These are phyloP conservation scores for Phlyctochytrium arcticum DNA, from an alignment of 192 early-diverging fungal species.

Conservation along the genomic window DNA sequence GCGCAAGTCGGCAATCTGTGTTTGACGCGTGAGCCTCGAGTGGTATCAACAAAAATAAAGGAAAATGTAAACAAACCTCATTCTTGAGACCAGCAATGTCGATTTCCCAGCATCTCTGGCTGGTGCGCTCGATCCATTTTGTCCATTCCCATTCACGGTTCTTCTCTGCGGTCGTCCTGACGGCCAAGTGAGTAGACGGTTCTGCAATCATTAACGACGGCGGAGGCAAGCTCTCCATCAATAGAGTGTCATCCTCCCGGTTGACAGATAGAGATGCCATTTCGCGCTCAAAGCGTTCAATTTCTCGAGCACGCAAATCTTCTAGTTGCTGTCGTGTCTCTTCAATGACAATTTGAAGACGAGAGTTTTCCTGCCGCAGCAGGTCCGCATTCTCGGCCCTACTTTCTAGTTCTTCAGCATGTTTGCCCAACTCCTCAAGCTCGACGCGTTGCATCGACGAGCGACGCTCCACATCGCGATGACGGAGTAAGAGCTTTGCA, in stretches of 20 bases:
- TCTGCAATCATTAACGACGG: no score
- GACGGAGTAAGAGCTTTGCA: not conserved
- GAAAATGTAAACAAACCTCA: slow-evolving; percentile 14
- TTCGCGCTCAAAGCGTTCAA: slow-evolving; percentile 3
- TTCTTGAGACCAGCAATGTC: slow-evolving; percentile 31
- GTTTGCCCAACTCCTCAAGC: not conserved
- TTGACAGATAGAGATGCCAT: not conserved
- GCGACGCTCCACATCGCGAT: slow-evolving; percentile 4
- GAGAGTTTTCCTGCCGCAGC: not conserved
- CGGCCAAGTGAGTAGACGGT: not conserved
- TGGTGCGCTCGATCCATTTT: slow-evolving; percentile 32
- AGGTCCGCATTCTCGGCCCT: not conserved
- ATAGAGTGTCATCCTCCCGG: not conserved
- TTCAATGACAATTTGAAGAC: slow-evolving; percentile 12
- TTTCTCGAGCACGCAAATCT: slow-evolving; percentile 13
- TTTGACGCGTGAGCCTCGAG: no score
- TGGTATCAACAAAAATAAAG: not conserved
- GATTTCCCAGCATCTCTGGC: slow-evolving; percentile 30
- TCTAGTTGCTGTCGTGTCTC: slow-evolving; percentile 37
- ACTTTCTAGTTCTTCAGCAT: not conserved
- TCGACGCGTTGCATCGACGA: slow-evolving; percentile 2
- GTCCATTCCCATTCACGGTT: slow-evolving; percentile 35
- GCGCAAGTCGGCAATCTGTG: slow-evolving; percentile 23
- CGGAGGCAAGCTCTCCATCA: no score
- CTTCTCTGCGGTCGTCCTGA: not conserved